phyloP scores from a whole-genome alignment of 257 asterid species.

The Ilex aquifolium region DNA sequence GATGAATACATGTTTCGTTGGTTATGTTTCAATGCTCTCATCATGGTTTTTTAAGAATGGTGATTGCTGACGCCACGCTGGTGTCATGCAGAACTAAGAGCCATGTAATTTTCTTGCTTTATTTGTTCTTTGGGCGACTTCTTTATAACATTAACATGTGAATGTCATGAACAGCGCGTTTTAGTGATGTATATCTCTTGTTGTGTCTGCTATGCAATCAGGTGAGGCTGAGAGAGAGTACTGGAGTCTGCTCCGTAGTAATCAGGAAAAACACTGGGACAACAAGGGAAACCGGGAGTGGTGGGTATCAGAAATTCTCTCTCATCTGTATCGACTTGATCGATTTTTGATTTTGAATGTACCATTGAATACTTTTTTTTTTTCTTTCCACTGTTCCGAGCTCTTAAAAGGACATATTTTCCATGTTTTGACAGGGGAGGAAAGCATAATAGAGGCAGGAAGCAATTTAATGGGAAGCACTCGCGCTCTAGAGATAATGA shows the following conservation, averaged over 20 bases:
- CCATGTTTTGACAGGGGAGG: conserved; percentile 53
- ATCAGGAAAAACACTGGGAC: conserved; percentile 56
- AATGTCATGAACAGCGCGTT: too few species aligned
- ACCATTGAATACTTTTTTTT: too few species aligned
- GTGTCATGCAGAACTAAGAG: too few species aligned
- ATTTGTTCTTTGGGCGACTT: too few species aligned
- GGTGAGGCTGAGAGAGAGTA: conserved; percentile 81
- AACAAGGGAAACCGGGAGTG: conserved; percentile 68
- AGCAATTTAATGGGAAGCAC: conserved; percentile 52
- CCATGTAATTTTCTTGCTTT: too few species aligned
- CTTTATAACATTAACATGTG: too few species aligned
- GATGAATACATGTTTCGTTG: too few species aligned
- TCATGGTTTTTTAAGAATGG: too few species aligned
- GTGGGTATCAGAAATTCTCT: conserved; percentile 23
- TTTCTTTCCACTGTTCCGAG: neutral
- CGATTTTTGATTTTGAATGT: neutral
- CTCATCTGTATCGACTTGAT: neutral
- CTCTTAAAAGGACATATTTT: neutral
- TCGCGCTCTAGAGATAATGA: conserved; percentile 59
- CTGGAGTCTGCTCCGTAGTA: conserved; percentile 61
- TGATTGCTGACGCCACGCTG: too few species aligned
- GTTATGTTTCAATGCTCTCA: too few species aligned
- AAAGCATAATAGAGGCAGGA: conserved; percentile 57
- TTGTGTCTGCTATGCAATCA: too few species aligned
- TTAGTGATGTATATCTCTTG: too few species aligned